Evolutionary conservation across 2,329 filamentous ascomycete genomes (phyloP).

Genomic region (Ophiostoma montium): DNA sequence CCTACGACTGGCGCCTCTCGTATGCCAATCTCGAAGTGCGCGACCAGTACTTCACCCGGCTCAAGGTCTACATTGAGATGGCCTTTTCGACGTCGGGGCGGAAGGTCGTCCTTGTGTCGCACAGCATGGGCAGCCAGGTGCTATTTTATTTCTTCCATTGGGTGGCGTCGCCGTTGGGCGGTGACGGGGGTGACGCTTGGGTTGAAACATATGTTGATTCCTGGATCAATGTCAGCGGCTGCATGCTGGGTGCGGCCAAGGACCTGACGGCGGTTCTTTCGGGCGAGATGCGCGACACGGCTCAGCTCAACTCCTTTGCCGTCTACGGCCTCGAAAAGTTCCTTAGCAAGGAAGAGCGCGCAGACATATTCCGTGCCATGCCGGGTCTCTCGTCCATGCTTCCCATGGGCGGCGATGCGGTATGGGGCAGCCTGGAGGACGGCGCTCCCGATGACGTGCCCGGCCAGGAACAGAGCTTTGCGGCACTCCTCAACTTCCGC

Average conservation of each 20-base stretch:
- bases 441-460: slow-evolving; percentile 80
- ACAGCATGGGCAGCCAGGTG: slow-evolving; percentile 97
- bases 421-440: slow-evolving; percentile 74
- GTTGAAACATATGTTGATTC: slow-evolving; percentile 80
- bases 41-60: slow-evolving; percentile 83
- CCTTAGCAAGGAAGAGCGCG: slow-evolving; percentile 75
- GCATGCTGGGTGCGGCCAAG: slow-evolving; percentile 92
- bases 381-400: slow-evolving; percentile 94
- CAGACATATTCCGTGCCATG: slow-evolving; percentile 92
- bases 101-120: slow-evolving; percentile 77
- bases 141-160: slow-evolving; percentile 66
- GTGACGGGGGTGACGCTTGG: slow-evolving; percentile 73
- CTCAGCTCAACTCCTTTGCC: slow-evolving; percentile 88
- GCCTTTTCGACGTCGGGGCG: slow-evolving; percentile 57
- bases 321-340: slow-evolving; percentile 97
- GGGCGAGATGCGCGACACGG: slow-evolving; percentile 96
- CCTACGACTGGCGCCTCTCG: slow-evolving; percentile 84
- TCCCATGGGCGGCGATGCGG: slow-evolving; percentile 77
- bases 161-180: slow-evolving; percentile 67
- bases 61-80: slow-evolving; percentile 84
- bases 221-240: slow-evolving; percentile 97
- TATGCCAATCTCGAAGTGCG: slow-evolving; percentile 80
- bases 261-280: slow-evolving; percentile 81
- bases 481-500: slow-evolving; percentile 75
- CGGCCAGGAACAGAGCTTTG: slow-evolving; percentile 59